Conservation (phyloP, 352 stramenopile genomes). For the Globisporangium uncinulatum region DNA sequence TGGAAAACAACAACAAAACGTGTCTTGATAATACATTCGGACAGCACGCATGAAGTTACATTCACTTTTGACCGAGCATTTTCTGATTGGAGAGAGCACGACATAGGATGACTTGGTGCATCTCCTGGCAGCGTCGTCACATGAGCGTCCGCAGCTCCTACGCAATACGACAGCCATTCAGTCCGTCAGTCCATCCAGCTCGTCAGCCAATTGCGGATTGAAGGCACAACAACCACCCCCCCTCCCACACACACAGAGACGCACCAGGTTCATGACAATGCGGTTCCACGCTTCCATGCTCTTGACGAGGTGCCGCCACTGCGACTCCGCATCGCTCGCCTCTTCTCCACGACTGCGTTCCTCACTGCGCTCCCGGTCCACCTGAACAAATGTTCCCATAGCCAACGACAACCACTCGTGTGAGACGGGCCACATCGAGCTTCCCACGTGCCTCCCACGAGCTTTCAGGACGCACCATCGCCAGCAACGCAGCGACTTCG, state of each 20-base stretch:
- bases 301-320: slow-evolving; percentile 78
- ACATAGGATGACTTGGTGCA: no score
- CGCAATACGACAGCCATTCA: not conserved
- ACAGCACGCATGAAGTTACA: no score
- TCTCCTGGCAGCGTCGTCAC: not conserved
- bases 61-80: not conserved
- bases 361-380: slow-evolving; percentile 31
- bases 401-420: no score
- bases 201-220: no score
- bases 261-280: slow-evolving; percentile 78
- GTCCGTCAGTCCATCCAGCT: not conserved
- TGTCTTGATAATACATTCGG: no score
- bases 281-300: slow-evolving; percentile 85
- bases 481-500: slow-evolving; percentile 29
- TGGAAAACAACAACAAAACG: no score
- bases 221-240: not conserved
- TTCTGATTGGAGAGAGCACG: no score
- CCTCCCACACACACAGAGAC: not conserved
- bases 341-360: slow-evolving; percentile 20
- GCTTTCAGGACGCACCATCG: slow-evolving; percentile 32
- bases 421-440: not conserved
- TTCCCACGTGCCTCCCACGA: not conserved
- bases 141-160: not conserved
- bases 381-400: slow-evolving; percentile 17
- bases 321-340: slow-evolving; percentile 36